Base-by-base conservation (phyloP, 176 grass and related monocot species). In the Themeda triandra region DNA sequence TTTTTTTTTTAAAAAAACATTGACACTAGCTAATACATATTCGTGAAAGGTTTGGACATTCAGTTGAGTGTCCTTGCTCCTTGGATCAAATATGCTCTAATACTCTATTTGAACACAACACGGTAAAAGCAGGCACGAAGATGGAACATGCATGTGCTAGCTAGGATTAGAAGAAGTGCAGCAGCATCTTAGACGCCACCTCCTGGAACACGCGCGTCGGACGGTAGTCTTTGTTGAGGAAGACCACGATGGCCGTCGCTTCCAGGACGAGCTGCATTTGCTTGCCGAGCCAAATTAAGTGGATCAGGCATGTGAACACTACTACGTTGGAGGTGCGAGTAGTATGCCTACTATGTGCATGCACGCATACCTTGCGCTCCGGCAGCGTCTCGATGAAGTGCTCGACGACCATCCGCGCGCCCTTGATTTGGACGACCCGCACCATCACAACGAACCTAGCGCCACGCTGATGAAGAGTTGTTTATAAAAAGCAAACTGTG, bases 261-360 rank as follows among this genome's bases (percentile, higher is more conserved):
- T 94, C 88, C 92, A 94, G 13, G 59, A 94, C 84, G 13, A 90
- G 88, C 95, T 94, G 85, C 81, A 74, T n/a, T n/a, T n/a, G n/a
- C n/a, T n/a, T 19, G 28, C 12, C 27, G 46, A 1, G 42, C 13
- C 42, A 45, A 35, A 45, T 1, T 44, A 14, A 45, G 42, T 14
- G 42, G 42, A 45, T 45, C 42, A 45, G n/a, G n/a, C n/a, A n/a
- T n/a, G n/a, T n/a, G n/a, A n/a, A n/a, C n/a, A n/a, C n/a, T n/a
- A n/a, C n/a, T n/a, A n/a, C n/a, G n/a, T n/a, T n/a, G n/a, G n/a
- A n/a, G n/a, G n/a, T n/a, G n/a, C n/a, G n/a, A n/a, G n/a, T n/a
- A n/a, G n/a, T n/a, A n/a, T n/a, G n/a, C n/a, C n/a, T n/a, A n/a
- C n/a, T n/a, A n/a, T n/a, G n/a, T n/a, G 33, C 33, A 35, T 35